These are phyloP conservation scores for Eryngium alpinum DNA, from an alignment of 140 eudicot genomes.

Conservation along the genomic window DNA sequence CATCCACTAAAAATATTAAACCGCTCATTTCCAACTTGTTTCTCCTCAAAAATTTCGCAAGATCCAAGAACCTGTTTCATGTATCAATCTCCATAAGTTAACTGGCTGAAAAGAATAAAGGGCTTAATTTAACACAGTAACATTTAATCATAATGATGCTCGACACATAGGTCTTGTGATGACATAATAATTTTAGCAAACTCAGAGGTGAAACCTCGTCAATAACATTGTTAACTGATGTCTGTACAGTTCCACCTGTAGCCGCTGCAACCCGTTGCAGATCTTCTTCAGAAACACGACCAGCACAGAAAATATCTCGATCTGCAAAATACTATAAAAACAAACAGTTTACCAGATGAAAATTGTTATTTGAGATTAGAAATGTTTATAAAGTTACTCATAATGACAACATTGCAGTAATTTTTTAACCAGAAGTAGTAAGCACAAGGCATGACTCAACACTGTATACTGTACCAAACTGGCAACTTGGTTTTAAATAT, in stretches of 20 bases:
- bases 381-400: neutral
- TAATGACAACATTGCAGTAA: neutral
- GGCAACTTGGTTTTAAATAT: neutral
- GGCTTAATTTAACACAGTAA: neutral
- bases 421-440: neutral
- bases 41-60: conserved; percentile 89
- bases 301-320: conserved; percentile 98
- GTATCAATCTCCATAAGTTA: conserved; percentile 8
- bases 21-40: conserved; percentile 95
- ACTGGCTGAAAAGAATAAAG: neutral
- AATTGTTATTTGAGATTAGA: neutral
- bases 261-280: conserved; percentile 96
- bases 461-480: neutral
- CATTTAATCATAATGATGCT: neutral
- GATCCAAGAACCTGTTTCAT: conserved; percentile 69
- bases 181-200: neutral
- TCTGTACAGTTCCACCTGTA: conserved; percentile 88
- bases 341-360: neutral
- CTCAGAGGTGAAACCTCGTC: conserved; percentile 54
- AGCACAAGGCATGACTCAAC: neutral
- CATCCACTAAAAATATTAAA: conserved; percentile 96
- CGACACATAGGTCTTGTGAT: neutral
- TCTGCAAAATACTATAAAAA: conserved; percentile 95
- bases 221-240: conserved; percentile 89
- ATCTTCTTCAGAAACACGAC: conserved; percentile 96